A percentile compares a stretch with the other conserved stretches of the same genome.
Evolutionary conservation across 2,329 filamentous ascomycete genomes (phyloP).

Genomic region (Catunica adiposa): DNA sequence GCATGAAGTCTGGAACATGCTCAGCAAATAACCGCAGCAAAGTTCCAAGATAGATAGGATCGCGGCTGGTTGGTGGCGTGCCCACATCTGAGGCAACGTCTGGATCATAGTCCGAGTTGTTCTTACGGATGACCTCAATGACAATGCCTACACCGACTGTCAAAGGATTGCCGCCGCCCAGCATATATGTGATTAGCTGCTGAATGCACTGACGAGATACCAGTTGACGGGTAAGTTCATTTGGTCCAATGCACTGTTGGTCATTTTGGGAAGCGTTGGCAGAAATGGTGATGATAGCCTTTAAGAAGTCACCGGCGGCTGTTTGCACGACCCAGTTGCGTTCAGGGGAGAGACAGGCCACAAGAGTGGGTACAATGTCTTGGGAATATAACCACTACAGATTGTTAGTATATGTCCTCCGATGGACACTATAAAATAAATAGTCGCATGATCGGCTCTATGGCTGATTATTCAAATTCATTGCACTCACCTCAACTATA

Average conservation of each 20-base stretch:
- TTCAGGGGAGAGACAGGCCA: constrained; percentile 73
- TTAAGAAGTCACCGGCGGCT: constrained; percentile 90
- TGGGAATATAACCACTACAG: constrained; percentile 78
- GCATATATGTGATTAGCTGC: constrained; percentile 78
- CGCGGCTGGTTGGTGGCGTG: constrained; percentile 62
- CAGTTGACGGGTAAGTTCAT: constrained; percentile 85
- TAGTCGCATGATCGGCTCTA: not conserved
- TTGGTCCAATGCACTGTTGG: constrained; percentile 95
- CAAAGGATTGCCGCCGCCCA: constrained; percentile 78
- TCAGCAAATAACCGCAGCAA: constrained; percentile 77
- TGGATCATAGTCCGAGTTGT: constrained; percentile 96
- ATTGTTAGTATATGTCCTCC: not conserved
- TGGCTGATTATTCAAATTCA: too few relatives aligned
- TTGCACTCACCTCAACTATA: constrained; percentile 69
- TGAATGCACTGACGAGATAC: constrained; percentile 75
- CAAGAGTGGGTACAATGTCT: constrained; percentile 68
- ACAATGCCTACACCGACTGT: constrained; percentile 95
- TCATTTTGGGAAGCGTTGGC: constrained; percentile 97
- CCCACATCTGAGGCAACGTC: constrained; percentile 72
- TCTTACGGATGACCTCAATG: constrained; percentile 97
- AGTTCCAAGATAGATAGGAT: constrained; percentile 90
- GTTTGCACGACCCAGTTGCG: constrained; percentile 85
- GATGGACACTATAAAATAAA: too few relatives aligned
- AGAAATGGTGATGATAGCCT: constrained; percentile 97
- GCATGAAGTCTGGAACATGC: constrained; percentile 88